A percentile compares a stretch with the other conserved stretches of the same genome.
Conservation (phyloP, 2,329 filamentous ascomycete species). For the Colletotrichum musicola region DNA sequence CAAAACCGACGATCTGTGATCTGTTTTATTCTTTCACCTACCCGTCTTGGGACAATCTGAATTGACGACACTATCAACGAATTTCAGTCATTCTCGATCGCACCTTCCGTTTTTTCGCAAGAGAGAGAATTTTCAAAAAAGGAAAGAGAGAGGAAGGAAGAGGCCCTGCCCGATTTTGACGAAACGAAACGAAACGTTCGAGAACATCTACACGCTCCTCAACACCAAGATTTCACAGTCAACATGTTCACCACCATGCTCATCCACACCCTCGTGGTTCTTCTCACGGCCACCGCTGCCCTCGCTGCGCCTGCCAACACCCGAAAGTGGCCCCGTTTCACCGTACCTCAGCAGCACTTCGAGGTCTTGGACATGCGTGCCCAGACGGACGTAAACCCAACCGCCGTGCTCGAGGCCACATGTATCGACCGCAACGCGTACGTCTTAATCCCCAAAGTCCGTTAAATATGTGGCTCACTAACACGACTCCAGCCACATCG, state of each 20-base stretch:
- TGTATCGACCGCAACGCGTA: constrained; percentile 58
- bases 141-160: neutral
- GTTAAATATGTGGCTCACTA: neutral
- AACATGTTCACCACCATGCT: constrained; percentile 50
- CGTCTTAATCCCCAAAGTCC: constrained; percentile 34
- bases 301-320: constrained; percentile 49
- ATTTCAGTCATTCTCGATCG: constrained; percentile 9
- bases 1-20: constrained; percentile 36
- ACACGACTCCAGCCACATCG: constrained; percentile 49
- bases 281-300: constrained; percentile 47
- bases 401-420: constrained; percentile 54
- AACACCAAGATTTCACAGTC: constrained; percentile 21
- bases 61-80: neutral
- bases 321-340: constrained; percentile 50
- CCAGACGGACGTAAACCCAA: constrained; percentile 53
- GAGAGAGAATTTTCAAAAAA: neutral
- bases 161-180: neutral
- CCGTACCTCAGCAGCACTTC: constrained; percentile 57
- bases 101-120: neutral
- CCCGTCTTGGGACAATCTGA: neutral
- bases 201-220: constrained; percentile 11
- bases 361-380: constrained; percentile 58
- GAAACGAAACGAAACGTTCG: constrained; percentile 19
- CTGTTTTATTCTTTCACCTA: constrained; percentile 35
- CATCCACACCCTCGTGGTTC: constrained; percentile 47